Evolutionary conservation across 208 protist genomes (phyloP).

Genomic region (Entamoeba moshkovskii): DNA sequence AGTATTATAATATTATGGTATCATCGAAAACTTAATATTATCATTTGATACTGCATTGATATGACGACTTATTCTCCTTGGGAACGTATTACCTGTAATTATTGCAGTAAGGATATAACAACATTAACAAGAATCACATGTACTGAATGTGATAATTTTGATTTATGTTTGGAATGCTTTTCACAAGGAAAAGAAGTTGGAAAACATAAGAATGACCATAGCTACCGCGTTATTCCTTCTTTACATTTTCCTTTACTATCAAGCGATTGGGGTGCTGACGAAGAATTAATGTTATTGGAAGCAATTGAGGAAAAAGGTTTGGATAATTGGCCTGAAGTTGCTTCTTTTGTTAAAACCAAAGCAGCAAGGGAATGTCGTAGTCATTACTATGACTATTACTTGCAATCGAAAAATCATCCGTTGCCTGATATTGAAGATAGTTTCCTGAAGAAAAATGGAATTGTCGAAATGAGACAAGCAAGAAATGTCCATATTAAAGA

Average conservation of each 20-base stretch:
- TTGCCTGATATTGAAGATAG: neutral
- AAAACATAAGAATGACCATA: slow-evolving; percentile 1
- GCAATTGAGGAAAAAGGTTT: slow-evolving; percentile 6
- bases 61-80: too few species aligned
- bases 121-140: neutral
- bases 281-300: slow-evolving; percentile 19
- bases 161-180: slow-evolving; percentile 19
- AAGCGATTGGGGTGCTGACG: slow-evolving; percentile 12
- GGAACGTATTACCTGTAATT: neutral
- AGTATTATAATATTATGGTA: too few species aligned
- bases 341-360: neutral
- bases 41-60: too few species aligned
- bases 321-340: slow-evolving; percentile 6
- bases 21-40: too few species aligned
- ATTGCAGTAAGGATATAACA: neutral
- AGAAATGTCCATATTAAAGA: neutral
- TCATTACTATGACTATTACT: neutral
- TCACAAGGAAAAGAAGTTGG: slow-evolving; percentile 7
- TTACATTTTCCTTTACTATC: neutral
- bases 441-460: neutral
- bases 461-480: neutral
- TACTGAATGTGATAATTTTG: slow-evolving; percentile 12
- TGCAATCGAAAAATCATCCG: neutral
- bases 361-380: neutral
- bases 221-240: neutral